Evolutionary conservation across 352 stramenopile species (phyloP).

Genomic region (Lagenidium giganteum): DNA sequence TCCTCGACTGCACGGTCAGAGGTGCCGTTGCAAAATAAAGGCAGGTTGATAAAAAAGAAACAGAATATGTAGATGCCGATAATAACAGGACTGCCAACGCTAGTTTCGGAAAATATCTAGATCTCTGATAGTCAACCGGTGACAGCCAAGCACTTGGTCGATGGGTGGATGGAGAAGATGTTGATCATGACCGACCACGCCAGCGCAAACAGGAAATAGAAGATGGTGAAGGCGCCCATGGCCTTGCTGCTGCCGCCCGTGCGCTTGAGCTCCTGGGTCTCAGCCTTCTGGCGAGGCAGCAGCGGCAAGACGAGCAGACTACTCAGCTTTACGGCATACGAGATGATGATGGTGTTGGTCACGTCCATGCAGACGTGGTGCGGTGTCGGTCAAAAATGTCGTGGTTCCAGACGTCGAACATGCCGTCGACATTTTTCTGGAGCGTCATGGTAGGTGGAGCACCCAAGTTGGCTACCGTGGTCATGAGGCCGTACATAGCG

Average conservation of each 20-base stretch:
- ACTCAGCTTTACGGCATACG: constrained; percentile 24
- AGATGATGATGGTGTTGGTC: constrained; percentile 21
- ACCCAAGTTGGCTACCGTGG: constrained; percentile 25
- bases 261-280: constrained; percentile 20
- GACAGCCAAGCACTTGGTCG: constrained; percentile 18
- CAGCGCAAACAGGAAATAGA: constrained; percentile 19
- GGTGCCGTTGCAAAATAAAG: no score
- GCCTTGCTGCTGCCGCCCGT: constrained; percentile 13
- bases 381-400: constrained; percentile 19
- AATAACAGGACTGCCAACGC: no score
- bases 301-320: constrained; percentile 18
- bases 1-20: no score
- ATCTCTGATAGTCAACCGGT: no score
- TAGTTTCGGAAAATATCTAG: no score
- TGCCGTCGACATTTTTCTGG: constrained; percentile 23
- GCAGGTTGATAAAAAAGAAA: no score
- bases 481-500: constrained; percentile 27
- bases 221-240: constrained; percentile 18
- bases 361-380: constrained; percentile 19
- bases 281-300: constrained; percentile 21
- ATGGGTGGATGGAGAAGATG: constrained; percentile 20
- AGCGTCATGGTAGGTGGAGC: constrained; percentile 19
- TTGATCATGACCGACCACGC: constrained; percentile 17
- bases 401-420: constrained; percentile 22
- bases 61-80: no score